A percentile compares a stretch with the other conserved stretches of the same genome.
Evolutionary conservation across 768 basidiomycete species (phyloP).

Genomic region (Lanmaoa rubissima): DNA sequence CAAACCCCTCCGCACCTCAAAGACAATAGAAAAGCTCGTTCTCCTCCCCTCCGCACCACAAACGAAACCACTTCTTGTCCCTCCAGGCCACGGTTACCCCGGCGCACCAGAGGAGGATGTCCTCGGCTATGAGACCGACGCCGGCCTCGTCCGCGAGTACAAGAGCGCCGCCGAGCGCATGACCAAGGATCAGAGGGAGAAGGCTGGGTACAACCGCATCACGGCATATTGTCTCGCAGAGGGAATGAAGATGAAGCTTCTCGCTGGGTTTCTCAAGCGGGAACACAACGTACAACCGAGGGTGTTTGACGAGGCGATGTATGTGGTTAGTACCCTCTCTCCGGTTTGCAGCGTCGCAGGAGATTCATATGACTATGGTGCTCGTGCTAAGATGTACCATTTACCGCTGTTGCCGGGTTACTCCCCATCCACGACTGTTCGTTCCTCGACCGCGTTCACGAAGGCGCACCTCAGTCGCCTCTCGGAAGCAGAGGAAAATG

Average conservation of each 20-base stretch:
- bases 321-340: constrained; percentile 61
- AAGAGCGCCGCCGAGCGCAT: constrained; percentile 88
- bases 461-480: constrained; percentile 65
- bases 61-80: constrained; percentile 59
- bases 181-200: constrained; percentile 80
- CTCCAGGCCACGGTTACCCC: constrained; percentile 13
- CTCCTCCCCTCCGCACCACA: constrained; percentile 88
- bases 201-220: constrained; percentile 75
- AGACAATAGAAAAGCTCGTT: constrained; percentile 89
- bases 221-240: constrained; percentile 92
- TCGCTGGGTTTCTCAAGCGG: constrained; percentile 84
- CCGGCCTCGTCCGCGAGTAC: constrained; percentile 62
- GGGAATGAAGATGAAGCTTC: constrained; percentile 76
- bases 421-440: constrained; percentile 76
- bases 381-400: constrained; percentile 71
- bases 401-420: constrained; percentile 91
- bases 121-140: constrained; percentile 65
- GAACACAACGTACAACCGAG: constrained; percentile 89
- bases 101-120: constrained; percentile 41
- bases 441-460: constrained; percentile 69
- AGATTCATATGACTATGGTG: neutral
- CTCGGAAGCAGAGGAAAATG: constrained; percentile 86
- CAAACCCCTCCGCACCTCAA: constrained; percentile 78
- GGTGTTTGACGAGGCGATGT: constrained; percentile 90
- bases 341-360: neutral